These are phyloP conservation scores for Pichia sporocuriosa DNA, from an alignment of 805 yeast species.

Conservation along the genomic window DNA sequence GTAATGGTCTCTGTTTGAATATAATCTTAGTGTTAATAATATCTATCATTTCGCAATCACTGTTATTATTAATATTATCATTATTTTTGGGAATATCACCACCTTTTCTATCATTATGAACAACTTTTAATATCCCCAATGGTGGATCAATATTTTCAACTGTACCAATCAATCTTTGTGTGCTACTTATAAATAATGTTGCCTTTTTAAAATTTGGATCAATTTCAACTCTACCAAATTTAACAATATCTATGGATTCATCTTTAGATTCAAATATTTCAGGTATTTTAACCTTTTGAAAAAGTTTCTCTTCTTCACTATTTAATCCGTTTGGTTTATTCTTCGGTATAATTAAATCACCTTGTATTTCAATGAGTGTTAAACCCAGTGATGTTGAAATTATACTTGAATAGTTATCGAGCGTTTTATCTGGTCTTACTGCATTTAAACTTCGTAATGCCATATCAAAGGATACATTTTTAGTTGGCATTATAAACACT, in stretches of 20 bases:
- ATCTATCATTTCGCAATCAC: constrained; percentile 47
- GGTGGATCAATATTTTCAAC: constrained; percentile 58
- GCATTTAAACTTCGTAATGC: not conserved
- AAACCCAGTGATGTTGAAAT: constrained; percentile 53
- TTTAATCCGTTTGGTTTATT: constrained; percentile 28
- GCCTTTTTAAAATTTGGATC: constrained; percentile 41
- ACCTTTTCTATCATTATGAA: constrained; percentile 6
- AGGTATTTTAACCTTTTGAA: constrained; percentile 27
- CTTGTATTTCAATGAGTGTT: constrained; percentile 63
- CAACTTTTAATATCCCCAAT: constrained; percentile 50
- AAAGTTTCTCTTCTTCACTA: constrained; percentile 31
- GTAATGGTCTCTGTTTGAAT: constrained; percentile 65
- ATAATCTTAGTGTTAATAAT: constrained; percentile 51
- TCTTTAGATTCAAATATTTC: constrained; percentile 2
- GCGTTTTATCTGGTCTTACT: not conserved
- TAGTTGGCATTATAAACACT: too few relatives aligned
- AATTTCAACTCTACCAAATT: constrained; percentile 39
- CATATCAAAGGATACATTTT: not conserved
- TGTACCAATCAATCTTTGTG: constrained; percentile 62
- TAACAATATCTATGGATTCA: constrained; percentile 34
- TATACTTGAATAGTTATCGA: constrained; percentile 18
- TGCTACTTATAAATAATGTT: constrained; percentile 56
- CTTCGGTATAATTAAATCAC: constrained; percentile 51
- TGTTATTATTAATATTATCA: constrained; percentile 15
- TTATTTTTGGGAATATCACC: too few relatives aligned